phyloP scores from a whole-genome alignment of 163 green algal genomes.

The Scenedesmus sp. region DNA sequence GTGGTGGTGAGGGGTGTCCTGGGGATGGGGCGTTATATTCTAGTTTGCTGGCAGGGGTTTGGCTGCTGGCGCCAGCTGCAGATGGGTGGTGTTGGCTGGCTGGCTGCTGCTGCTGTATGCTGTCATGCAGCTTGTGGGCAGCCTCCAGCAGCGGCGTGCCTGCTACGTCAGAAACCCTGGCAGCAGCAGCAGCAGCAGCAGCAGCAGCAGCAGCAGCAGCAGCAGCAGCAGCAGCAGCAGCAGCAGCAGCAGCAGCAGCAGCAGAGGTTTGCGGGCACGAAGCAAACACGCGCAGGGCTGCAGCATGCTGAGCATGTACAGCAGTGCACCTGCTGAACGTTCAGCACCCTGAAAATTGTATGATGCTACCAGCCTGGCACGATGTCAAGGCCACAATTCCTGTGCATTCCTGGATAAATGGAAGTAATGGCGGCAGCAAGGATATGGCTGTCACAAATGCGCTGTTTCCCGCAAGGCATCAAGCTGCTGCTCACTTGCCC shows the following conservation, averaged over 20 bases:
- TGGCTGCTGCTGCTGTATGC: not conserved
- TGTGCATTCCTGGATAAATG: no score
- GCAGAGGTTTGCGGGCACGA: no score
- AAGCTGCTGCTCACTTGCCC: not conserved
- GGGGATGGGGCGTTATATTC: not conserved
- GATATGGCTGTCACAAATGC: no score
- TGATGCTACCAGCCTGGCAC: no score
- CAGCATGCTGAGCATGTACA: not conserved
- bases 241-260: not conserved
- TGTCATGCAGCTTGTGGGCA: conserved; percentile 11
- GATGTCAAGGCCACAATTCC: no score
- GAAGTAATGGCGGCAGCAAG: no score
- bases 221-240: not conserved
- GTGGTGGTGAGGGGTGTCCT: not conserved
- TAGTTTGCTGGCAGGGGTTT: not conserved
- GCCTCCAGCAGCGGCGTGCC: not conserved
- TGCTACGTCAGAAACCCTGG: not conserved
- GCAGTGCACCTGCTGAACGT: not conserved
- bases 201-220: not conserved
- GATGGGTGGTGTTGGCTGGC: not conserved
- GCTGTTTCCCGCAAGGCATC: not conserved
- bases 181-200: not conserved
- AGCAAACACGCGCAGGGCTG: not conserved
- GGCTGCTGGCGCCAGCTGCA: not conserved
- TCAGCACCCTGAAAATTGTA: not conserved